Evolutionary conservation across 495 filamentous ascomycete genomes (phyloP), one percentile per base, ranked within the genome.

Genomic region (Endocarpon pusillum): DNA sequence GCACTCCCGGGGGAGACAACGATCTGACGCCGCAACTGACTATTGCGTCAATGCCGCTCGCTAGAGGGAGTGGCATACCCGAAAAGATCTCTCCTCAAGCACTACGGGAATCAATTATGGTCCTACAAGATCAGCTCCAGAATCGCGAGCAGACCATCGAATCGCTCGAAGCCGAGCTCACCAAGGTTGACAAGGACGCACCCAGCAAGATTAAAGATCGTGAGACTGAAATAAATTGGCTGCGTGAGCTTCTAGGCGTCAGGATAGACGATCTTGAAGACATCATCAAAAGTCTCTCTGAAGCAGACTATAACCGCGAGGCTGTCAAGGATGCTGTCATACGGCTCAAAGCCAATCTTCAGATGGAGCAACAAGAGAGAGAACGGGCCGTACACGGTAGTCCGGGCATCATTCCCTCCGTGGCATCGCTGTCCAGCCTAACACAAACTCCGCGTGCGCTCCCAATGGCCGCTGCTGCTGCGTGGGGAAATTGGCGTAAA

Each of bases 281-380:
- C 45, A 85, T 97, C 35, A 84, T 94, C 51, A 64, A 69, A 34
- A 76, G 75, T 9, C 64, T 96, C 20, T 73, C 75, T 6, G 58
- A 73, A 34, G 78, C 84, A 2, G 57, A 64, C 23, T 84, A 78
- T 49, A 74, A 94, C 57, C 64, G 67, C 21, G 67, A 79, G 39
- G 65, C 68, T 11, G 76, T 94, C 36, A 78, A 76, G 40, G 85
- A 96, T 50, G 81, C 84, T 7, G 83, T 85, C 21, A 94, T 94
- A 42, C 75, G 89, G 5, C 69, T 97, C 37, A 84, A 81, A 47
- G 80, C 91, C 14, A 94, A 89, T 45, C 66, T 97, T 12, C 81
- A 96, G 51, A 97, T 97, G 89, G 85, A 96, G 46, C 81, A 81
- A 52, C 83, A 93, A 47, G 89, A 92, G 51, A 78, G 78, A 14